Conservation (phyloP, 2,329 filamentous ascomycete species). For the Alternaria postmessia region DNA sequence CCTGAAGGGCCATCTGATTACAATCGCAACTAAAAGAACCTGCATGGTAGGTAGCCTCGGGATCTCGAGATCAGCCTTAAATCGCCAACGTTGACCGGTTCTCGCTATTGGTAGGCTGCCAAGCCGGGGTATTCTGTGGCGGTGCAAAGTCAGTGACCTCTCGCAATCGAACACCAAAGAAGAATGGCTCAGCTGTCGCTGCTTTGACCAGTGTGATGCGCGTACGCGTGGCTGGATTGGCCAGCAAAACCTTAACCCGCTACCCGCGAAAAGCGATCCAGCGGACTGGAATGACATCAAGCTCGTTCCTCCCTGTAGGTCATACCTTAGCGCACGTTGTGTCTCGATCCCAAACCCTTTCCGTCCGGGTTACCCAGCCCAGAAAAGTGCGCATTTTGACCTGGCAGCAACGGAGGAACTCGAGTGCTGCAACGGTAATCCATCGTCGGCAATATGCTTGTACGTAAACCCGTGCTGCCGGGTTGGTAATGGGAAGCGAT, state of each 20-base stretch:
- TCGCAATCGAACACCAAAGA: slow-evolving; percentile 10
- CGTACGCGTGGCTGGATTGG: slow-evolving; percentile 9
- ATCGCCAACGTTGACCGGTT: neutral
- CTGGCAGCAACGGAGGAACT: neutral
- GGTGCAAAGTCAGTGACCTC: slow-evolving; percentile 1
- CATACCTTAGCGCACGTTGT: slow-evolving; percentile 10
- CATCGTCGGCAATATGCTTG: slow-evolving; percentile 11
- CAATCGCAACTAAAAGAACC: neutral
- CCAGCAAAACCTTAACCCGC: slow-evolving; percentile 5
- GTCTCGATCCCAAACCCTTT: neutral
- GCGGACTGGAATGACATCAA: slow-evolving; percentile 17
- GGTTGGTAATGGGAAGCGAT: slow-evolving; percentile 7
- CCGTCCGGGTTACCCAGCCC: neutral
- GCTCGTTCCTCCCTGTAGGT: slow-evolving; percentile 7
- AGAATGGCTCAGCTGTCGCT: neutral
- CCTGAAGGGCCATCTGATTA: neutral
- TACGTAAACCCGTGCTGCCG: slow-evolving; percentile 20
- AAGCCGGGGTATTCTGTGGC: slow-evolving; percentile 8
- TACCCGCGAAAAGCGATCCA: slow-evolving; percentile 18
- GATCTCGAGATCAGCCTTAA: neutral
- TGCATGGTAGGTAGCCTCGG: neutral
- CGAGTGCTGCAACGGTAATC: neutral
- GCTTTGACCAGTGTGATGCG: neutral
- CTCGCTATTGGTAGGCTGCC: neutral
- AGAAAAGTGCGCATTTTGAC: neutral